These are phyloP conservation scores for Apodospora peruviana DNA, from an alignment of 495 filamentous ascomycete species.

Conservation along the genomic window DNA sequence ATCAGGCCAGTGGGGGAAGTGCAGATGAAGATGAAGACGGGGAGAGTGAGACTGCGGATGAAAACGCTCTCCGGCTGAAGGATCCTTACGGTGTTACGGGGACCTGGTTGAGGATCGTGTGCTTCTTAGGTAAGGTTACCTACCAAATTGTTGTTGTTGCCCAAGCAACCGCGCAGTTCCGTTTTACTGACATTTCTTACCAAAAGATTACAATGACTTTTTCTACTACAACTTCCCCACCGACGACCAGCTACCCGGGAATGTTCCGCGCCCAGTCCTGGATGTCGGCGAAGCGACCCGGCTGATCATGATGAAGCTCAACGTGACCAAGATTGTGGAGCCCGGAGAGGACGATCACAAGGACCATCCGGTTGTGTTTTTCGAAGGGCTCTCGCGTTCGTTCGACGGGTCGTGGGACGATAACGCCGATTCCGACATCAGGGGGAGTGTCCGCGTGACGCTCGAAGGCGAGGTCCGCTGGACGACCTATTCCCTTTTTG, in stretches of 20 bases:
- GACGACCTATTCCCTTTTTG: slow-evolving; percentile 58
- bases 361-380: slow-evolving; percentile 52
- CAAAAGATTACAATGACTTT: slow-evolving; percentile 54
- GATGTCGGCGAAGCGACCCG: slow-evolving; percentile 54
- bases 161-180: no score
- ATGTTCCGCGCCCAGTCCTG: slow-evolving; percentile 44
- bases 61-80: slow-evolving; percentile 26
- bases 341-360: slow-evolving; percentile 45
- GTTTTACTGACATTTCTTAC: not conserved
- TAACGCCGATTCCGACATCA: slow-evolving; percentile 51
- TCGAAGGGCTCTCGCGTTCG: slow-evolving; percentile 48
- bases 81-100: slow-evolving; percentile 60
- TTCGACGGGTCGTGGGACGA: slow-evolving; percentile 54
- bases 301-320: slow-evolving; percentile 58
- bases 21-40: not conserved
- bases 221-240: slow-evolving; percentile 54
- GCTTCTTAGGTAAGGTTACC: slow-evolving; percentile 34
- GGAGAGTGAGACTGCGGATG: not conserved
- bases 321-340: slow-evolving; percentile 45
- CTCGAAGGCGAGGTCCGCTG: slow-evolving; percentile 60
- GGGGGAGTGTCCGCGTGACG: slow-evolving; percentile 43
- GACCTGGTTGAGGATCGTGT: slow-evolving; percentile 54
- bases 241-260: slow-evolving; percentile 18
- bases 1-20: slow-evolving; percentile 6
- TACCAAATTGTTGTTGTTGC: not conserved